Evolutionary conservation across 306 rosid genomes (phyloP), one percentile per base, ranked within the genome.

Genomic region (Abrus pulchellus): DNA sequence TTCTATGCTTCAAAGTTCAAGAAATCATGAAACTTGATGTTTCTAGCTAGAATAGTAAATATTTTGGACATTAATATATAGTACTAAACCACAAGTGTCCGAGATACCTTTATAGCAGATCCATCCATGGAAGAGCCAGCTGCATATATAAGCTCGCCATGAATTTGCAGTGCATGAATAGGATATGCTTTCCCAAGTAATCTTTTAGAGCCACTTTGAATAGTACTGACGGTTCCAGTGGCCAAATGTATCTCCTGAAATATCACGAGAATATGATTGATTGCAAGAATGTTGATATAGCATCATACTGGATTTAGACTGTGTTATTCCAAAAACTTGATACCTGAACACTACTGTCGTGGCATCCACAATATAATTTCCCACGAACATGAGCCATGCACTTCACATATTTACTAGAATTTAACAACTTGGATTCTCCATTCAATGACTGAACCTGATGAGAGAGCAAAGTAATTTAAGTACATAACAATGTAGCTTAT

Each of bases 311-410:
- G 54, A 45, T 20, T 48, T 75, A 61, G 74, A 63, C 75, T 13
- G 53, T 28, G 9, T 56, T 61, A 54, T 54, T 67, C 33, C 44
- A 13, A 73, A 79, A 50, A 9, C 27, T 64, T 27, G 70, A 69
- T 89, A 92, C 98, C 93, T 94, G 98, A 86, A 95, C 86, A 75
- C 93, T 91, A 59, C 82, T 88, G 59, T 95, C 99, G 10, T 91
- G 93, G 85, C 99, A 93, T 83, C 97, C 97, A 56, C 99, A 95
- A 70, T 85, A 93, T 20, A 95, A 83, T 85, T 81, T 93, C 45
- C 92, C 93, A 1, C 68, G 62, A 41, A 71, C 83, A 68, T 90
- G 91, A 84, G 89, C 85, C 90, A 95, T 87, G 83, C 92, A 90
- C 90, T 85, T 95, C 64, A 90, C 97, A 54, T 88, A 75, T 86